A percentile compares a stretch with the other conserved stretches of the same genome.
These are phyloP conservation scores for Marasmius tenuissimus DNA, from an alignment of 1,284 basidiomycete genomes.

Conservation along the genomic window DNA sequence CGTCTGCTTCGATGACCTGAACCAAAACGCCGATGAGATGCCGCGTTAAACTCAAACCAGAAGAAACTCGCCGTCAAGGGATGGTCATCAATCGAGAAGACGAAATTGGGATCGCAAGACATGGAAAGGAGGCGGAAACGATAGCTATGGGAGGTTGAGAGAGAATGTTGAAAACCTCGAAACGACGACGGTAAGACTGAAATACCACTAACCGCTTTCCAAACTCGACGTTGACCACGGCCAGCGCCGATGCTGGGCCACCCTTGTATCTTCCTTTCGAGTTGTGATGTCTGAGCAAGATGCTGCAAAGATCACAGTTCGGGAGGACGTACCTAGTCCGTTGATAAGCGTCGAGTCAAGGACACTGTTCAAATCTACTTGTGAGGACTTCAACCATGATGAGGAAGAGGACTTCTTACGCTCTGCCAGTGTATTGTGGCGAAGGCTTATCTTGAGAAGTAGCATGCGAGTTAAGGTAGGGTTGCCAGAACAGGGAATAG, in stretches of 20 bases:
- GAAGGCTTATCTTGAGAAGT: neutral
- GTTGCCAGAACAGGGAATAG: neutral
- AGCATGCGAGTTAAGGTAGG: neutral
- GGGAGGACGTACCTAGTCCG: constrained; percentile 26
- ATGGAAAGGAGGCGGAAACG: constrained; percentile 32
- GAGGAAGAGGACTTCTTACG: neutral
- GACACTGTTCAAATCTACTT: constrained; percentile 10
- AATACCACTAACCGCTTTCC: constrained; percentile 9
- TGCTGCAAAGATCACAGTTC: neutral
- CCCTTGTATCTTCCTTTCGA: constrained; percentile 32
- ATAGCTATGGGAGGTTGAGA: constrained; percentile 24
- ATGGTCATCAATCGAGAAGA: constrained; percentile 43
- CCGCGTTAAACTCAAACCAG: constrained; percentile 20
- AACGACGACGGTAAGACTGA: constrained; percentile 17
- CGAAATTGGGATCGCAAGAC: constrained; percentile 32
- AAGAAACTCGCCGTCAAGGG: constrained; percentile 31
- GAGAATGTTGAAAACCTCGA: constrained; percentile 12
- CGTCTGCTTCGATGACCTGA: constrained; percentile 36
- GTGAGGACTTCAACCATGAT: neutral
- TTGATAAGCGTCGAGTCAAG: constrained; percentile 47
- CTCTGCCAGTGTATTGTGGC: neutral
- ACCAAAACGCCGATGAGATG: constrained; percentile 19
- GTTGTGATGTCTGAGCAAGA: neutral
- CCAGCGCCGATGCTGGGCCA: constrained; percentile 29
- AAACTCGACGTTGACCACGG: constrained; percentile 26